A percentile compares a stretch with the other conserved stretches of the same genome.
Evolutionary conservation across 108 stramenopile species (phyloP).

Genomic region (Cyclotella atomus): DNA sequence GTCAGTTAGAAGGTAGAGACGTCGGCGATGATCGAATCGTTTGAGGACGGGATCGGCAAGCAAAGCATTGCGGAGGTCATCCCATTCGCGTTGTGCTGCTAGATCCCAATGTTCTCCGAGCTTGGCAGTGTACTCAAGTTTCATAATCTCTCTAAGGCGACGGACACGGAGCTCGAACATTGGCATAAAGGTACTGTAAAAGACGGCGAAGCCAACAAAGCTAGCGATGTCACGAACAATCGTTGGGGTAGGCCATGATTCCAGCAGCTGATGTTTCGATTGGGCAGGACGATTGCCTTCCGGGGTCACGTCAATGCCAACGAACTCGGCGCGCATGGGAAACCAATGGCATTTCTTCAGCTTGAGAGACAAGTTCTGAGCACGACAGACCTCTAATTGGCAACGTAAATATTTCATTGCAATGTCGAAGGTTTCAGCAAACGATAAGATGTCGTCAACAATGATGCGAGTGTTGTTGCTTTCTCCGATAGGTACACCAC

Average conservation of each 20-base stretch:
- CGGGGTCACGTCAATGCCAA: background rate
- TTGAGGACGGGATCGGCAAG: slow-evolving; percentile 6
- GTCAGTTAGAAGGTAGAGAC: background rate
- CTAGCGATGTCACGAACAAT: slow-evolving; percentile 16
- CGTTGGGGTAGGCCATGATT: background rate
- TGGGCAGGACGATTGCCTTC: slow-evolving; percentile 7
- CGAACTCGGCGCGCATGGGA: slow-evolving; percentile 2
- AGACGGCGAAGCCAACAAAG: slow-evolving; percentile 10
- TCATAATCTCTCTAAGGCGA: background rate
- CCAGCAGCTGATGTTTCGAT: slow-evolving; percentile 2
- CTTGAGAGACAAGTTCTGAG: slow-evolving; percentile 8
- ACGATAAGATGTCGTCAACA: slow-evolving; percentile 12
- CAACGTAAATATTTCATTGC: slow-evolving; percentile 4
- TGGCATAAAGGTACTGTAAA: slow-evolving; percentile 11
- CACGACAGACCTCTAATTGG: background rate
- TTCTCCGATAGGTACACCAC: background rate
- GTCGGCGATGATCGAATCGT: background rate
- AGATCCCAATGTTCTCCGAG: background rate
- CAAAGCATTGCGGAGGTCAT: slow-evolving; percentile 2
- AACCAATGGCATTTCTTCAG: slow-evolving; percentile 15
- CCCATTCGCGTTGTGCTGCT: background rate
- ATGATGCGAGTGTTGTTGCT: background rate
- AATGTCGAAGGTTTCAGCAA: background rate
- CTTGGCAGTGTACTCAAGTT: background rate
- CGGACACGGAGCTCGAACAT: slow-evolving; percentile 12